phyloP scores from a whole-genome alignment of 495 filamentous ascomycete species.

The Tuber umbilicatum region DNA sequence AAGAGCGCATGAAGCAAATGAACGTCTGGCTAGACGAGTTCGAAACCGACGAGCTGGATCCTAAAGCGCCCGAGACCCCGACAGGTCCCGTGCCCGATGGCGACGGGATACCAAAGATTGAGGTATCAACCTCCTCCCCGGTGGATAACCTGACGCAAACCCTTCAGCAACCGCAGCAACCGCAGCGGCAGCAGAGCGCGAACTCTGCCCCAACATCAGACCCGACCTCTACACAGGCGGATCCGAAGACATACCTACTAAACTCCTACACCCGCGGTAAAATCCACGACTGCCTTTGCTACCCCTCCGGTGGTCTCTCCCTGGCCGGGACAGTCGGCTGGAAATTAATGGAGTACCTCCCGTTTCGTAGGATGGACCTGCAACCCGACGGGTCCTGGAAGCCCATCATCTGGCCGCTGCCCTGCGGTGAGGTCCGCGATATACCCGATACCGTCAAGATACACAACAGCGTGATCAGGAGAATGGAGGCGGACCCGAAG shows the following conservation, averaged over 20 bases:
- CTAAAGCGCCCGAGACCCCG: neutral
- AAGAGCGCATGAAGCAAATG: slow-evolving; percentile 59
- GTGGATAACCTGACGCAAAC: neutral
- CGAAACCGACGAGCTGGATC: slow-evolving; percentile 31
- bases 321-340: slow-evolving; percentile 58
- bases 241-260: slow-evolving; percentile 20
- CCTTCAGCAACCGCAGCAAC: neutral
- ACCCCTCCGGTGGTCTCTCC: slow-evolving; percentile 55
- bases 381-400: slow-evolving; percentile 69
- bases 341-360: slow-evolving; percentile 79
- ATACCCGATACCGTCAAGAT: slow-evolving; percentile 61
- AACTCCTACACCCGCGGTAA: slow-evolving; percentile 46
- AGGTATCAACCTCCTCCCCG: slow-evolving; percentile 18
- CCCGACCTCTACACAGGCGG: slow-evolving; percentile 28
- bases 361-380: slow-evolving; percentile 78
- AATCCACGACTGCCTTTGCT: slow-evolving; percentile 70
- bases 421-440: slow-evolving; percentile 72
- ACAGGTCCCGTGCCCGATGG: neutral
- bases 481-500: slow-evolving; percentile 57
- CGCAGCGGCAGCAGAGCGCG: neutral
- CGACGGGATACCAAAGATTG: slow-evolving; percentile 22
- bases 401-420: slow-evolving; percentile 72
- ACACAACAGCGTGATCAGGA: slow-evolving; percentile 65
- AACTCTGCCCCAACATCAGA: slow-evolving; percentile 39
- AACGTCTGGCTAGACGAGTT: slow-evolving; percentile 52